phyloP scores from a whole-genome alignment of 805 yeast genomes.

The Saccharomycopsis fibuligera region DNA sequence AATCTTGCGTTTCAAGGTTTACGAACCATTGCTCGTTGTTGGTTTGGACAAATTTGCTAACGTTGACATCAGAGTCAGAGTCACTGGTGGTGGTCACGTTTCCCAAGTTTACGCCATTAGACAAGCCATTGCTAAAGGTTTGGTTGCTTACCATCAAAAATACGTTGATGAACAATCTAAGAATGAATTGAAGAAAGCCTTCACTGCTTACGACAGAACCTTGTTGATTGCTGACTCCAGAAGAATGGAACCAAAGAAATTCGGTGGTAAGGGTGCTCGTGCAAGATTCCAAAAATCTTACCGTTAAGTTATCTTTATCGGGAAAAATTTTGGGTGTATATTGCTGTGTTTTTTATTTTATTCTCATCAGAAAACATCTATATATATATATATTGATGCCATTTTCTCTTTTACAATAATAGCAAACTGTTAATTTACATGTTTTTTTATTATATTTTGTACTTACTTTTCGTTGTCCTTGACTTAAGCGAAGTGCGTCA shows the following conservation, averaged over 20 bases:
- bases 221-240: slow-evolving; percentile 98
- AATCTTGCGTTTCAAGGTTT: slow-evolving; percentile 98
- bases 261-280: slow-evolving; percentile 99
- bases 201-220: slow-evolving; percentile 97
- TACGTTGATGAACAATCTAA: slow-evolving; percentile 98
- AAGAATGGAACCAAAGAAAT: slow-evolving; percentile 99
- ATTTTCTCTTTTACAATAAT: background rate
- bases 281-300: slow-evolving; percentile 99
- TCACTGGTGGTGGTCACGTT: slow-evolving; percentile 99
- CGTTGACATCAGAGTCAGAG: slow-evolving; percentile 98
- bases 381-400: background rate
- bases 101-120: slow-evolving; percentile 99
- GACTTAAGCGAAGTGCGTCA: too few relatives aligned
- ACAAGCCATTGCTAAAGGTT: slow-evolving; percentile 99
- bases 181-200: slow-evolving; percentile 98
- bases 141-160: slow-evolving; percentile 99
- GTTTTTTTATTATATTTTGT: background rate
- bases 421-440: background rate
- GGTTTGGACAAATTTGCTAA: slow-evolving; percentile 98
- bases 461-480: too few relatives aligned
- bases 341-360: slow-evolving; percentile 1
- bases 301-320: too few relatives aligned
- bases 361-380: background rate
- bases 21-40: slow-evolving; percentile 97
- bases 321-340: background rate